phyloP scores from a whole-genome alignment of 2,329 filamentous ascomycete species.

The Calycina marina region DNA sequence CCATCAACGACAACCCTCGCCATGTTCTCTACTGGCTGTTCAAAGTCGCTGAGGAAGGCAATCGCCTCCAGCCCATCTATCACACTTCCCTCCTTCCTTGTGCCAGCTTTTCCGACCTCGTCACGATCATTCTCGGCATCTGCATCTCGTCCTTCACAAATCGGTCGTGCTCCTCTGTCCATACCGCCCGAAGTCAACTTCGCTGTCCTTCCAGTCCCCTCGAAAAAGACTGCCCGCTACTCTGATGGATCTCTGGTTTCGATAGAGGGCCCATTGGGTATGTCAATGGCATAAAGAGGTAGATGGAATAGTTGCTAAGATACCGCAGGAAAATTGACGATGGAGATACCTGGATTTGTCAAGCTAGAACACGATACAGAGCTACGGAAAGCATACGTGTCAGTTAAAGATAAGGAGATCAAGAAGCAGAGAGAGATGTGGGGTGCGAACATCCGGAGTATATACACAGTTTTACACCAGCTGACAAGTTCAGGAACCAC shows the following conservation, averaged over 20 bases:
- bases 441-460: conserved; percentile 45
- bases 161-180: conserved; percentile 67
- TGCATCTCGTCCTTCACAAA: conserved; percentile 55
- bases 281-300: conserved; percentile 11
- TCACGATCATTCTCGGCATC: conserved; percentile 58
- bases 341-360: conserved; percentile 69
- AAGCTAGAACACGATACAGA: conserved; percentile 52
- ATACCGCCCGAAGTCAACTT: conserved; percentile 76
- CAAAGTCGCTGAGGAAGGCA: conserved; percentile 43
- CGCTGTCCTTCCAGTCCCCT: conserved; percentile 48
- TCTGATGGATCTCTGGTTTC: conserved; percentile 49
- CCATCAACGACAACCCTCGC: conserved; percentile 14
- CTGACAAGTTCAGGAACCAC: conserved; percentile 51
- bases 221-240: conserved; percentile 8
- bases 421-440: conserved; percentile 87
- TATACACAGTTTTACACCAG: neutral
- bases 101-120: conserved; percentile 49
- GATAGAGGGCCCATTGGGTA: conserved; percentile 70
- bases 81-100: conserved; percentile 56
- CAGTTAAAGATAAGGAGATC: conserved; percentile 50
- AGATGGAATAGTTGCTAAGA: conserved; percentile 7
- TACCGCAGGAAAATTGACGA: conserved; percentile 50
- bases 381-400: conserved; percentile 49
- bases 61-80: conserved; percentile 32
- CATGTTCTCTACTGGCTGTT: conserved; percentile 53